phyloP scores from a whole-genome alignment of 2,329 filamentous ascomycete species.

The Beauveria sp. region DNA sequence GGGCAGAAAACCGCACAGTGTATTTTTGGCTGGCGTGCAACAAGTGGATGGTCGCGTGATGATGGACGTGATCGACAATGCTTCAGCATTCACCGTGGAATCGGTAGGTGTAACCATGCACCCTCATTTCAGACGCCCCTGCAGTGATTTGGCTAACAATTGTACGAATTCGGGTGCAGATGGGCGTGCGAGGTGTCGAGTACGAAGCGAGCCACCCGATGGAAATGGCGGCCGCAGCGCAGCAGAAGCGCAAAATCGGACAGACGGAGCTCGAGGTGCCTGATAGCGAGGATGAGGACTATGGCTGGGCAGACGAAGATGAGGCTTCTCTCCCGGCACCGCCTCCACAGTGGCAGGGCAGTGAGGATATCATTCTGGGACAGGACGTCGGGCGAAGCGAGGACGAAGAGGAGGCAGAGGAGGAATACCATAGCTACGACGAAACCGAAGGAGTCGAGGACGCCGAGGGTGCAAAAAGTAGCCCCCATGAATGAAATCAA shows the following conservation, averaged over 20 bases:
- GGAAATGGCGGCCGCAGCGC: slow-evolving; percentile 27
- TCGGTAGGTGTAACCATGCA: slow-evolving; percentile 28
- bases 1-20: slow-evolving; percentile 35
- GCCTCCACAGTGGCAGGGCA: slow-evolving; percentile 62
- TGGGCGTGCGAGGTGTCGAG: slow-evolving; percentile 34
- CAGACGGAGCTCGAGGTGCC: slow-evolving; percentile 53
- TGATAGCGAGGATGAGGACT: slow-evolving; percentile 59
- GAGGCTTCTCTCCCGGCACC: slow-evolving; percentile 51
- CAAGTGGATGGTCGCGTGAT: slow-evolving; percentile 51
- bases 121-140: background rate
- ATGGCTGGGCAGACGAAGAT: slow-evolving; percentile 63
- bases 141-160: background rate
- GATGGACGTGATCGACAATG: slow-evolving; percentile 31
- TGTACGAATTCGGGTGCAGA: slow-evolving; percentile 26
- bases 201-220: slow-evolving; percentile 31
- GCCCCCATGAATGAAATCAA: slow-evolving; percentile 7
- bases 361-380: slow-evolving; percentile 53
- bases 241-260: slow-evolving; percentile 55
- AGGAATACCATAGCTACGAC: slow-evolving; percentile 16
- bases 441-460: slow-evolving; percentile 14
- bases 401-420: slow-evolving; percentile 23
- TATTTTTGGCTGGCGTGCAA: slow-evolving; percentile 56
- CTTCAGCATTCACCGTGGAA: slow-evolving; percentile 43
- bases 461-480: slow-evolving; percentile 11
- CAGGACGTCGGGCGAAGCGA: slow-evolving; percentile 35